phyloP scores from a whole-genome alignment of 2,329 filamentous ascomycete species.

The Fusarium sp. region DNA sequence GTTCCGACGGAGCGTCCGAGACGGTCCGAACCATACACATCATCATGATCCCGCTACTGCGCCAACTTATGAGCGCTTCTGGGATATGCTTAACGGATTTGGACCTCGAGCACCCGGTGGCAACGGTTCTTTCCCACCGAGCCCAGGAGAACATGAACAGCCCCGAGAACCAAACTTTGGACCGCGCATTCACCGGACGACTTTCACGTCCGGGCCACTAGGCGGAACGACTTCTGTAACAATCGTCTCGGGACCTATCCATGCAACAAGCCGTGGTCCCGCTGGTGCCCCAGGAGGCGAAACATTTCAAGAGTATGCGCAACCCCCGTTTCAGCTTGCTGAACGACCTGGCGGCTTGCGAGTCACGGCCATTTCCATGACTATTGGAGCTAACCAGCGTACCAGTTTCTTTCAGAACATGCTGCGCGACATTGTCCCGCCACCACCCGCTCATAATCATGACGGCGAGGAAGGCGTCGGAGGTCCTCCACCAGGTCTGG shows the following conservation, averaged over 20 bases:
- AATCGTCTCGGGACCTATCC: constrained; percentile 55
- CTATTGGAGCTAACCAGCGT: constrained; percentile 47
- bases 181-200: constrained; percentile 51
- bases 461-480: constrained; percentile 35
- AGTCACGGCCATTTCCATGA: constrained; percentile 32
- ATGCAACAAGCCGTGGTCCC: constrained; percentile 23
- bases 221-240: constrained; percentile 60
- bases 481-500: constrained; percentile 40
- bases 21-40: constrained; percentile 36
- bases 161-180: constrained; percentile 32
- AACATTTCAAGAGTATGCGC: constrained; percentile 61
- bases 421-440: constrained; percentile 53
- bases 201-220: constrained; percentile 51
- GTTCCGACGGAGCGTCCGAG: constrained; percentile 51
- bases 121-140: constrained; percentile 25
- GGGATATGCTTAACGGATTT: constrained; percentile 57
- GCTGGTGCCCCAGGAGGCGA: constrained; percentile 45
- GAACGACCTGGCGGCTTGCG: constrained; percentile 28
- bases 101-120: constrained; percentile 32
- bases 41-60: constrained; percentile 49
- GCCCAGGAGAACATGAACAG: constrained; percentile 19
- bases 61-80: constrained; percentile 55
- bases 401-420: constrained; percentile 60
- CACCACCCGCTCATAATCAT: constrained; percentile 30
- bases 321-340: constrained; percentile 19